Conservation (phyloP, 2,329 filamentous ascomycete species). For the Talaromyces sp. region DNA sequence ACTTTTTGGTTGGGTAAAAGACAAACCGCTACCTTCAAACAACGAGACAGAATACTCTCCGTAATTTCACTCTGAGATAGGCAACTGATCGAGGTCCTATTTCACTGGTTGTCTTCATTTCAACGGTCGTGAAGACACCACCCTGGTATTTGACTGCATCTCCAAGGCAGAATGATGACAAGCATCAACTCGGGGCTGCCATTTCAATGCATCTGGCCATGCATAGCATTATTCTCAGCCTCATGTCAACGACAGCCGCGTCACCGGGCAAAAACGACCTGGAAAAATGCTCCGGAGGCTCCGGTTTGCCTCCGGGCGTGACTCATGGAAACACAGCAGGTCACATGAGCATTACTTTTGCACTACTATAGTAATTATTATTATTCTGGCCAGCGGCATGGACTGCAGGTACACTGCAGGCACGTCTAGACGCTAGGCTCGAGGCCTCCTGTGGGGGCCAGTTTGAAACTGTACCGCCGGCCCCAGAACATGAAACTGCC, state of each 20-base stretch:
- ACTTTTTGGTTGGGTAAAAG: background rate
- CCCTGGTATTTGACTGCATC: background rate
- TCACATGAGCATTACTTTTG: background rate
- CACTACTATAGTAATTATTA: background rate
- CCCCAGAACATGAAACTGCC: conserved; percentile 2
- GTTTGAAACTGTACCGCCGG: conserved; percentile 2
- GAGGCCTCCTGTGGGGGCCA: conserved; percentile 4
- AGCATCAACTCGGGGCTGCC: background rate
- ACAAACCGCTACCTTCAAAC: background rate
- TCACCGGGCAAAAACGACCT: background rate
- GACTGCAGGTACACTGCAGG: background rate
- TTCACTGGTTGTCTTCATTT: no score
- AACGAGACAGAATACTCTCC: background rate
- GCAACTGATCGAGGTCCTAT: background rate
- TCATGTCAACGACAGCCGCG: background rate
- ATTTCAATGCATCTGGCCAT: background rate
- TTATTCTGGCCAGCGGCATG: background rate
- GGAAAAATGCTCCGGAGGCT: background rate
- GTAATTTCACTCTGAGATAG: background rate
- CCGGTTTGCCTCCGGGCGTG: background rate
- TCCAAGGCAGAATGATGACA: background rate
- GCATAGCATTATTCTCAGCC: background rate
- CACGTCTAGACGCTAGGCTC: background rate
- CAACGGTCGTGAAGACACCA: no score
- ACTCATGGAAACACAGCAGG: background rate